Evolutionary conservation across 2,329 filamentous ascomycete species (phyloP), one percentile per base, ranked within the genome.

Genomic region (Blumeriella jaapii): DNA sequence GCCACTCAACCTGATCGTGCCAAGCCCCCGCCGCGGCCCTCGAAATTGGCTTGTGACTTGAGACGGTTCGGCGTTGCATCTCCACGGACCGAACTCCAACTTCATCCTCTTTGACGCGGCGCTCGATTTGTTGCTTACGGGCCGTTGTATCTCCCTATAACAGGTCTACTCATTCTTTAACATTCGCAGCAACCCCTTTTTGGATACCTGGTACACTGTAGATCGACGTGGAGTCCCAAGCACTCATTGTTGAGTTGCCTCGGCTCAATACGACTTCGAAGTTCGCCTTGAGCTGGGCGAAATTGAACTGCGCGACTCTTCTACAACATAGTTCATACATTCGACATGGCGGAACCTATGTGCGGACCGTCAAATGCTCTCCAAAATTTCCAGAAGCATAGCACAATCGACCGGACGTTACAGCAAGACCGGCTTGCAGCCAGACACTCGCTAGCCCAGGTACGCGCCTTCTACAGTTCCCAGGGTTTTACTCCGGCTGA

Each of bases 321-420:
- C n/a, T n/a, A n/a, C n/a, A n/a, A n/a, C n/a, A n/a, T n/a, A n/a
- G n/a, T n/a, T n/a, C n/a, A n/a, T n/a, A n/a, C n/a, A n/a, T n/a
- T n/a, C n/a, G n/a, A 13, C 49, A 82, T 82, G 77, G 65, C 71
- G 34, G 76, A 82, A 51, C 67, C 70, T 48, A 62, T 81, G 35
- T 84, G 78, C 56, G 78, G 78, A 38, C 78, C 78, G 10, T 80
- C 78, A 7, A 84, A 82, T 58, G 68, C 78, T 45, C 67, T 83
- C 24, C 74, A 81, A 51, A 78, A 70, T 50, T 77, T 82, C 56
- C 74, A 79, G 55, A 81, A 82, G 57, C 77, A 82, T 58, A 65
- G 68, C 8, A 66, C 71, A 26, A 63, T 71, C 42, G 78, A 83
- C 55, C 65, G 76, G 38, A 78, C 75, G 6, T 62, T 83, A 38